Evolutionary conservation across 2,329 filamentous ascomycete genomes (phyloP), one percentile per base, ranked within the genome.

Genomic region (Aspergillus flavus): DNA sequence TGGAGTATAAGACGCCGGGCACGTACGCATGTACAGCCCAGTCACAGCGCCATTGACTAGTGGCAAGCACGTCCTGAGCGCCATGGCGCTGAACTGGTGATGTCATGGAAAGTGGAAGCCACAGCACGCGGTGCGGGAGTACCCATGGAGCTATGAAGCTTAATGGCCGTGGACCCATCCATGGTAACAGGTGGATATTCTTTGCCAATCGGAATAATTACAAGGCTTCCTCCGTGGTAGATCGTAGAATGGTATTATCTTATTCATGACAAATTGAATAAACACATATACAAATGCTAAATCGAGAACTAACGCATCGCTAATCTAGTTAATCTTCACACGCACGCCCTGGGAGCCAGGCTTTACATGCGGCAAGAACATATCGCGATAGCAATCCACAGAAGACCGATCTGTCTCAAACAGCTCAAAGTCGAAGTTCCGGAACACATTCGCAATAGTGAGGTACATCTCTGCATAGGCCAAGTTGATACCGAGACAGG

Each of bases 381-480:
- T 63, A 30, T 65, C 63, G 12, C 61, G 52, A 9, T 62, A 62
- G 19, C 39, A 48, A 45, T 65, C 63, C 19, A 65, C 57, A 16
- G 61, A 58, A 4, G 43, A 32, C 1, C 63, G 63, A 4, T 55
- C 61, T 16, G 63, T 65, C 30, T 65, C 63, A 30, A 58, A 65
- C 32, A 65, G 34, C 41, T 65, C 63, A 21, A 65, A 63, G 16
- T 62, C 64, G 43, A 64, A 65, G n/a, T 43, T 54, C 10, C 64
- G 62, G 43, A 56, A 64, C 2, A 66, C 26, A n/a, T 61, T 62
- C 57, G 64, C 64, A 16, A 66, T 26, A 6, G 62, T 56, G 39
- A 65, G 60, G 14, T 62, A 61, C 54, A 66, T 64, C 55, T 66
- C 64, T 12, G 64, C 64, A 12, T 63, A 59, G 1, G 64, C 64